phyloP scores from a whole-genome alignment of 2,329 filamentous ascomycete genomes.

The Teratosphaeria pseudoeucalypti region DNA sequence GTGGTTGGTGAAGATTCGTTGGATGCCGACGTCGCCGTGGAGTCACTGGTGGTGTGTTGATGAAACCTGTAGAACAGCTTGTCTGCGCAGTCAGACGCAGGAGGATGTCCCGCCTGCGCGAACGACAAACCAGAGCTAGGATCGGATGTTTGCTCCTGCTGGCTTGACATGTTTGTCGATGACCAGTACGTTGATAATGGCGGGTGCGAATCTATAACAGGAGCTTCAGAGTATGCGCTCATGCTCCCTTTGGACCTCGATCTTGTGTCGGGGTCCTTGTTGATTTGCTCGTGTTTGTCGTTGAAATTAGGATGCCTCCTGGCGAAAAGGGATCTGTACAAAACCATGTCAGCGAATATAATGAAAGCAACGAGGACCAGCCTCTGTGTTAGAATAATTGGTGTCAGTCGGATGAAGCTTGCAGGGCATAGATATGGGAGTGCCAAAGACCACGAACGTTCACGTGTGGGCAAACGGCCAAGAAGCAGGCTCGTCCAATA shows the following conservation, averaged over 20 bases:
- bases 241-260: slow-evolving; percentile 19
- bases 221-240: slow-evolving; percentile 13
- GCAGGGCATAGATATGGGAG: neutral
- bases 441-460: neutral
- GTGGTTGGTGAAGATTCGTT: slow-evolving; percentile 92
- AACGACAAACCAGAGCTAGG: slow-evolving; percentile 7
- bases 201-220: slow-evolving; percentile 9
- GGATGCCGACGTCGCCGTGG: slow-evolving; percentile 62
- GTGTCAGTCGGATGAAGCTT: neutral
- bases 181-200: slow-evolving; percentile 9
- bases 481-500: slow-evolving; percentile 3
- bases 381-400: neutral
- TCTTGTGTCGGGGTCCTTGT: slow-evolving; percentile 9
- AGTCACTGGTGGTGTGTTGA: slow-evolving; percentile 67
- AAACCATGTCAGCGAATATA: slow-evolving; percentile 16
- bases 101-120: slow-evolving; percentile 3
- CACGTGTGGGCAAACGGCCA: neutral
- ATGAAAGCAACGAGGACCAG: neutral
- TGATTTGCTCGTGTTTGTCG: slow-evolving; percentile 4
- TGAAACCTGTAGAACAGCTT: slow-evolving; percentile 34
- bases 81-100: slow-evolving; percentile 14
- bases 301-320: slow-evolving; percentile 12
- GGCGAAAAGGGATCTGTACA: slow-evolving; percentile 20
- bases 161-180: slow-evolving; percentile 16
- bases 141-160: slow-evolving; percentile 15